Percentiles rank a stretch among this genome's conserved stretches.
Evolutionary conservation across 2,329 filamentous ascomycete species (phyloP).

Genomic region (Calonectria henricotiae): DNA sequence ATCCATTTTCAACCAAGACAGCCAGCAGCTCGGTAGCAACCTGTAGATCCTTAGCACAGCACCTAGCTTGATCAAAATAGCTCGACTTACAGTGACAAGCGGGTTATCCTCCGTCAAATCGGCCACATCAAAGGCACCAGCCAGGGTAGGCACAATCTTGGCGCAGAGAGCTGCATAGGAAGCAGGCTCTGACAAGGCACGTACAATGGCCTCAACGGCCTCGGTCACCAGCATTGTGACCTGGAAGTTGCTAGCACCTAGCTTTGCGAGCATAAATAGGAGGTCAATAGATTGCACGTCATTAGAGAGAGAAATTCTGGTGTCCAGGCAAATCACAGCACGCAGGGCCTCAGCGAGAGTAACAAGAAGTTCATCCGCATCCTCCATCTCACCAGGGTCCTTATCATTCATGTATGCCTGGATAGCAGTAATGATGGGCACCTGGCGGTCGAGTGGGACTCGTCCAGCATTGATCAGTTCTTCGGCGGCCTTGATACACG

Average conservation of each 20-base stretch:
- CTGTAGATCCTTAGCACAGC: slow-evolving; percentile 55
- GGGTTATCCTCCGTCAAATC: slow-evolving; percentile 88
- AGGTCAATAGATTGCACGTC: slow-evolving; percentile 84
- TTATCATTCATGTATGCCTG: slow-evolving; percentile 84
- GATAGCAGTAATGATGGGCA: slow-evolving; percentile 74
- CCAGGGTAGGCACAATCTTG: slow-evolving; percentile 90
- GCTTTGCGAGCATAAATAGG: slow-evolving; percentile 90
- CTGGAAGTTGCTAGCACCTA: slow-evolving; percentile 92
- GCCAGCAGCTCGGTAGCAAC: slow-evolving; percentile 89
- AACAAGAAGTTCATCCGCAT: slow-evolving; percentile 93
- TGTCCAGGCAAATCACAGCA: slow-evolving; percentile 86
- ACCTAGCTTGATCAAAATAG: background rate
- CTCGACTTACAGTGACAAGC: slow-evolving; percentile 77
- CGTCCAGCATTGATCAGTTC: slow-evolving; percentile 72
- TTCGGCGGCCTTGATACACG: slow-evolving; percentile 90
- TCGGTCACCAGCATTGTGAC: slow-evolving; percentile 90
- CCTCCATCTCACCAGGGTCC: slow-evolving; percentile 86
- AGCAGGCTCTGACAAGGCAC: slow-evolving; percentile 76
- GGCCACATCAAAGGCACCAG: slow-evolving; percentile 90
- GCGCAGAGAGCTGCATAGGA: slow-evolving; percentile 85
- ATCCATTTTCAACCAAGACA: slow-evolving; percentile 85
- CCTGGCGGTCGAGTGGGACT: slow-evolving; percentile 72
- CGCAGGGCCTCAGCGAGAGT: slow-evolving; percentile 90
- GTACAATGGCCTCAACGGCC: slow-evolving; percentile 90
- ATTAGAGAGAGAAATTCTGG: slow-evolving; percentile 80